Evolutionary conservation across 352 stramenopile species (phyloP).

Genomic region (Phytopythium cucurbitacearum): DNA sequence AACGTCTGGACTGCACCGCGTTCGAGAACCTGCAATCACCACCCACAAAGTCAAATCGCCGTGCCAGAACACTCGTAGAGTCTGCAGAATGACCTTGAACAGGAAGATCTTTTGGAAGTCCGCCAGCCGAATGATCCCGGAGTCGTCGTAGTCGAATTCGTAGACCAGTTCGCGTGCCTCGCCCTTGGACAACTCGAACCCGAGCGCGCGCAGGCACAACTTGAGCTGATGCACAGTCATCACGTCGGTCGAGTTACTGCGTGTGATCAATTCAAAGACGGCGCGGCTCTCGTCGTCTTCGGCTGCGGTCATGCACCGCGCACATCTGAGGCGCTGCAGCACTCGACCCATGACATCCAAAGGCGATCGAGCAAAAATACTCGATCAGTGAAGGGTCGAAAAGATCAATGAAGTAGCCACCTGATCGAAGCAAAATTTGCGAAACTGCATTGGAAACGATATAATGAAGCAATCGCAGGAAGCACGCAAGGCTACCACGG

Average conservation of each 20-base stretch:
- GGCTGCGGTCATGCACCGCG: slow-evolving; percentile 10
- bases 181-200: slow-evolving; percentile 13
- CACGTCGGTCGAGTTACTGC: background rate
- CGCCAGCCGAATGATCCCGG: slow-evolving; percentile 17
- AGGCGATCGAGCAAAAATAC: background rate
- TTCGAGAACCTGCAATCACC: slow-evolving; percentile 14
- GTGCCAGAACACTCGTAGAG: background rate
- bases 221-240: slow-evolving; percentile 31
- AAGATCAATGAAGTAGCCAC: background rate
- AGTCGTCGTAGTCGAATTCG: slow-evolving; percentile 40
- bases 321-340: background rate
- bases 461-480: no score
- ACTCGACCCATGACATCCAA: background rate
- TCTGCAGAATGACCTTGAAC: slow-evolving; percentile 20
- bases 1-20: slow-evolving; percentile 15
- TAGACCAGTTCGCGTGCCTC: slow-evolving; percentile 33
- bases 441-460: background rate
- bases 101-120: slow-evolving; percentile 45
- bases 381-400: background rate
- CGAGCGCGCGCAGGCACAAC: slow-evolving; percentile 24
- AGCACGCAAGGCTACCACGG: no score
- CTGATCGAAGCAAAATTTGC: background rate
- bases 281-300: slow-evolving; percentile 20
- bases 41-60: background rate
- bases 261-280: slow-evolving; percentile 18